Conservation (phyloP, 306 rosid species). For the Ceratonia siliqua region DNA sequence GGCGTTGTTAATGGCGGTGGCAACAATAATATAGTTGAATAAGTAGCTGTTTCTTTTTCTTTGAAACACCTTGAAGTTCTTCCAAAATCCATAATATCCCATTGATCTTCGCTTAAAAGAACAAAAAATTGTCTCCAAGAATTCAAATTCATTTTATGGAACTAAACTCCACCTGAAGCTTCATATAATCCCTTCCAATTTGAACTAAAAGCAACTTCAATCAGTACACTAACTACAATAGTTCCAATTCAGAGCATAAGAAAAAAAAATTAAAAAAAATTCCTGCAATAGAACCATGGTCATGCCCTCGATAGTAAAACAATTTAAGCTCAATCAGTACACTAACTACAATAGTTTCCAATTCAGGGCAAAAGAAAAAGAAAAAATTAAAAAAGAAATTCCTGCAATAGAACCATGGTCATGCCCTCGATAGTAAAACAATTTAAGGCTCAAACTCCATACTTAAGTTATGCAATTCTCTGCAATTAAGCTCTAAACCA, state of each 20-base stretch:
- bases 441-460: neutral
- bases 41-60: neutral
- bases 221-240: neutral
- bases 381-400: neutral
- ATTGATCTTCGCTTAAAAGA: neutral
- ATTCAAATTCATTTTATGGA: neutral
- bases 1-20: neutral
- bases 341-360: no score
- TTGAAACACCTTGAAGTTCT: no score
- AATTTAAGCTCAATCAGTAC: neutral
- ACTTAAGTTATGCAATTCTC: neutral
- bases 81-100: neutral
- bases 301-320: neutral
- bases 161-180: neutral
- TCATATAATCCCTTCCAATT: neutral
- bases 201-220: neutral
- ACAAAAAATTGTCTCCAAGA: neutral
- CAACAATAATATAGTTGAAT: neutral
- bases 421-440: neutral
- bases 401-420: neutral
- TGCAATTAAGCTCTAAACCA: neutral
- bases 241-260: neutral
- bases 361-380: no score
- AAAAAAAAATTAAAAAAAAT: no score
- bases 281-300: neutral